Conservation (phyloP, 2,329 filamentous ascomycete genomes). For the Cladosporium sp. region DNA sequence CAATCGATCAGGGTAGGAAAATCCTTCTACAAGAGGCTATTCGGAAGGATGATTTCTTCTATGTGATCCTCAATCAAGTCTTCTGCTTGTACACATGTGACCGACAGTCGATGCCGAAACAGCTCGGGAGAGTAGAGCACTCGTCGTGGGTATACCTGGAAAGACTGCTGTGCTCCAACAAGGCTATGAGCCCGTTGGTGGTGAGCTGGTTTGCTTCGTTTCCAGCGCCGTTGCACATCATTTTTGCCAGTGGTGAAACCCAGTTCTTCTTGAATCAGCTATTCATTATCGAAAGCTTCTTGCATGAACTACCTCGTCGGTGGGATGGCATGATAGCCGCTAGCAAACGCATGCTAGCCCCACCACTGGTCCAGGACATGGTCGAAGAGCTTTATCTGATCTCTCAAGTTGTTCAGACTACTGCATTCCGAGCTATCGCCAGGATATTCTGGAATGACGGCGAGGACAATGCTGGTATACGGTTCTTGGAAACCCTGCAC, state of each 20-base stretch:
- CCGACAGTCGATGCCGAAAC: conserved; percentile 38
- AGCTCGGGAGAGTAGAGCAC: conserved; percentile 40
- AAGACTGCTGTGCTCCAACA: conserved; percentile 50
- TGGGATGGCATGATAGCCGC: conserved; percentile 23
- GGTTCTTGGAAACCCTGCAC: conserved; percentile 25
- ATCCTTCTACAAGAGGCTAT: conserved; percentile 61
- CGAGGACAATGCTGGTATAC: conserved; percentile 20
- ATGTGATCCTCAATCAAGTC: conserved; percentile 64
- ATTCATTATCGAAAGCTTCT: conserved; percentile 24
- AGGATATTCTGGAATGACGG: conserved; percentile 46
- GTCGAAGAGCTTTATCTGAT: conserved; percentile 47
- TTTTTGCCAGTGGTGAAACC: conserved; percentile 36
- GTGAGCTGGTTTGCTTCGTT: conserved; percentile 51
- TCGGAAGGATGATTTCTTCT: conserved; percentile 58
- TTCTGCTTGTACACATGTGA: conserved; percentile 58
- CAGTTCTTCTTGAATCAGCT: conserved; percentile 6
- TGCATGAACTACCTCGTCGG: conserved; percentile 28
- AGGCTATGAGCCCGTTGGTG: conserved; percentile 40
- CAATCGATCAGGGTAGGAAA: conserved; percentile 44
- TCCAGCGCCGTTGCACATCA: conserved; percentile 50
- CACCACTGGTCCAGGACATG: conserved; percentile 60
- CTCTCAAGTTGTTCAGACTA: conserved; percentile 55
- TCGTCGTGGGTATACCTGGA: conserved; percentile 40
- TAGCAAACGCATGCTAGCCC: conserved; percentile 44
- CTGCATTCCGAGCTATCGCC: conserved; percentile 55